Evolutionary conservation across 345 rosid species (phyloP), one percentile per base, ranked within the genome.

Genomic region (Ceriops zippeliana): DNA sequence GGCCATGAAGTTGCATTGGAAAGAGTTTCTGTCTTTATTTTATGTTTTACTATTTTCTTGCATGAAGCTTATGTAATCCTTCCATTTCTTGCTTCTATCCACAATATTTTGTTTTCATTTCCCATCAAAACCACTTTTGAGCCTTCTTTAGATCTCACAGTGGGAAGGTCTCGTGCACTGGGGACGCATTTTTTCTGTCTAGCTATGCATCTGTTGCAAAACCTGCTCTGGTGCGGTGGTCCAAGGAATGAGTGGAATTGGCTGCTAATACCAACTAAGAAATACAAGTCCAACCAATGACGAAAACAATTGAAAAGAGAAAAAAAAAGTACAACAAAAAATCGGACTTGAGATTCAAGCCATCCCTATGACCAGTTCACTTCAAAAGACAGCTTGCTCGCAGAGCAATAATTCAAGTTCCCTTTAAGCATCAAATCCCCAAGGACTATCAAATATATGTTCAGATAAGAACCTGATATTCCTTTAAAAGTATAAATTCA

Each of bases 381-480:
- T 73, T 59, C 67, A 70, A 73, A 68, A 52, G 70, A 34, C 57
- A 67, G 65, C 76, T 34, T 70, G 63, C 66, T 62, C 64, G 54
- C 58, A 66, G 72, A 24, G 74, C 83, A 78, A 85, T 77, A 81
- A 83, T 75, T 73, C 80, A 77, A 58, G 65, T 66, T 53, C 68
- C 69, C 81, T 83, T 77, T 75, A 71, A 80, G 81, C 82, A 82
- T 84, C 80, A 73, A 66, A 78, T 62, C 75, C 31, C 1, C 22
- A 56, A 70, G 61, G 71, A 66, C 67, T 75, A 60, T 52, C 63
- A 49, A 70, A 67, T 47, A 61, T 27, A 15, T 58, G 70, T 64
- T 73, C 65, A 74, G 83, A 85, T 82, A 80, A 78, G 89, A 83
- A 87, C 82, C 77, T 11, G 84, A 80, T 80, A 75, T 83, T 52